Conservation (phyloP, 1,284 basidiomycete genomes). For the Tilletia caries region DNA sequence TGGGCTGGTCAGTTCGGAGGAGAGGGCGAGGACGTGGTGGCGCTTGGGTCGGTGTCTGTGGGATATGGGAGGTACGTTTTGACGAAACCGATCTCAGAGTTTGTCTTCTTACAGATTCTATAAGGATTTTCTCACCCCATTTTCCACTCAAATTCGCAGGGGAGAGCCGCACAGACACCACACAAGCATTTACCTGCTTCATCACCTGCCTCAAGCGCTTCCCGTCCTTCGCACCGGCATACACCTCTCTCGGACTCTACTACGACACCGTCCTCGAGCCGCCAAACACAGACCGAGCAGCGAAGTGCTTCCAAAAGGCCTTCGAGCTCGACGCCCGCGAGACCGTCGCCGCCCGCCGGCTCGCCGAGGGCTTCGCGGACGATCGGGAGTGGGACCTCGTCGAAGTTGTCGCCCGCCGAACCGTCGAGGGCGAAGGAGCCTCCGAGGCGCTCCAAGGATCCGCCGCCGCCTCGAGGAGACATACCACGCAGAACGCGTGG, state of each 20-base stretch:
- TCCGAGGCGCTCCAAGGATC: slow-evolving; percentile 15
- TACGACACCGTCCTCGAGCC: slow-evolving; percentile 72
- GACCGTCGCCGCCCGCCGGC: slow-evolving; percentile 73
- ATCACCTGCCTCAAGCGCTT: slow-evolving; percentile 76
- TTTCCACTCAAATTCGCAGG: slow-evolving; percentile 4
- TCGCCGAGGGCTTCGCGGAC: slow-evolving; percentile 86
- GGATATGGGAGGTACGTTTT: slow-evolving; percentile 63
- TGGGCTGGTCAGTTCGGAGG: slow-evolving; percentile 58
- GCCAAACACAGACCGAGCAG: slow-evolving; percentile 76
- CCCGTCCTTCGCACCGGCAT: slow-evolving; percentile 78
- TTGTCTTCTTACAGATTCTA: too few species aligned
- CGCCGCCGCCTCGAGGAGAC: slow-evolving; percentile 20
- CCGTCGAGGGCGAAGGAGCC: slow-evolving; percentile 70
- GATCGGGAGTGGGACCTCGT: slow-evolving; percentile 94
- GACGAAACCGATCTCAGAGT: too few species aligned
- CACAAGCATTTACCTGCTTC: slow-evolving; percentile 62
- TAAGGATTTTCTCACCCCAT: slow-evolving; percentile 52
- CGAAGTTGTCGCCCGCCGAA: slow-evolving; percentile 82
- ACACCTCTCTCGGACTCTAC: slow-evolving; percentile 87
- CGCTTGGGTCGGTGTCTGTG: slow-evolving; percentile 74
- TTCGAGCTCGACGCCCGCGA: slow-evolving; percentile 93
- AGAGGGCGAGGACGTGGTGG: slow-evolving; percentile 75
- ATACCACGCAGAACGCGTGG: slow-evolving; percentile 74
- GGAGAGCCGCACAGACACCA: slow-evolving; percentile 45
- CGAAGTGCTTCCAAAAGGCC: slow-evolving; percentile 97